Conservation (phyloP, 148 eudicot species). For the Diospyros lotus region DNA sequence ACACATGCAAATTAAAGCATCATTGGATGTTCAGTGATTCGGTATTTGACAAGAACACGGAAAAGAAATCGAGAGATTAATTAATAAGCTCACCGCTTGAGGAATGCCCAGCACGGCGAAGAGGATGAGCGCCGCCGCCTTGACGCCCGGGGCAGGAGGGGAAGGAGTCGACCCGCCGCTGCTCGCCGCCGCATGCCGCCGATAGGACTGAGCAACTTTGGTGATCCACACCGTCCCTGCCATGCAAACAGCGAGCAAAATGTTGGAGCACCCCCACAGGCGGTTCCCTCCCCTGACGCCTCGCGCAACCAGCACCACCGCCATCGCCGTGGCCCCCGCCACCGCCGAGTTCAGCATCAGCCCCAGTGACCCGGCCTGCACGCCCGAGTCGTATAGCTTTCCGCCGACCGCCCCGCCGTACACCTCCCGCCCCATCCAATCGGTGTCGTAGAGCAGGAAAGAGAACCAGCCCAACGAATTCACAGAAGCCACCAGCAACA, state of each 20-base stretch:
- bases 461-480: conserved; percentile 39
- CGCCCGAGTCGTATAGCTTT: conserved; percentile 22
- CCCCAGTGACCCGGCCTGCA: conserved; percentile 27
- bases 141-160: conserved; percentile 16
- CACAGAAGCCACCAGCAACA: conserved; percentile 21
- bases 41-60: too few species aligned
- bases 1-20: not conserved
- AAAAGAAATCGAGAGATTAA: too few species aligned
- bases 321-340: conserved; percentile 19
- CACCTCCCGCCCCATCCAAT: conserved; percentile 52
- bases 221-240: conserved; percentile 28
- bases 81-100: conserved; percentile 40
- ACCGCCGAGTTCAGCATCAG: conserved; percentile 28
- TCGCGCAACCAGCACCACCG: conserved; percentile 12
- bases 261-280: conserved; percentile 27
- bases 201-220: conserved; percentile 14
- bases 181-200: not conserved
- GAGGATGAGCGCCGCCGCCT: conserved; percentile 48
- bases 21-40: too few species aligned
- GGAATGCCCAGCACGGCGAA: conserved; percentile 61
- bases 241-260: conserved; percentile 23
- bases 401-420: conserved; percentile 33
- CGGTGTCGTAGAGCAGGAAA: conserved; percentile 36
- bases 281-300: conserved; percentile 18
- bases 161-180: not conserved